Evolutionary conservation across 805 yeast species (phyloP), one percentile per base, ranked within the genome.

Genomic region (Komagataella pseudopastoris): DNA sequence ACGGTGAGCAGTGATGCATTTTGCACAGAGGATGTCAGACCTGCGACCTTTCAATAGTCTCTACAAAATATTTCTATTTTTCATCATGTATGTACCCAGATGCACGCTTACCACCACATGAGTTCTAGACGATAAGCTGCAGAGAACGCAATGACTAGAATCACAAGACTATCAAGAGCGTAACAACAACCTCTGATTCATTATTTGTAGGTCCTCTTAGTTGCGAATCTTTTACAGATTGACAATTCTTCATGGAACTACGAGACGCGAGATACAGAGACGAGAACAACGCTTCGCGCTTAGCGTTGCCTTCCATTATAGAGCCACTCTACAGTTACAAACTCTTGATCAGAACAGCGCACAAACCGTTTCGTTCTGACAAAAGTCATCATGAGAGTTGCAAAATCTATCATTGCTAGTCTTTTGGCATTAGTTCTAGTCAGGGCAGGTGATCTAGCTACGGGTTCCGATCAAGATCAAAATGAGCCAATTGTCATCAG

Each of bases 381-480:
- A 45, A 20, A 12, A 45, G 20, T 45, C 23, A 18, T n/a, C 23
- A 18, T 45, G 47, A 45, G 14, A 18, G 30, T 45, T 20, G 20
- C 47, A 18, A 45, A 20, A 18, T 45, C 47, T 30, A 30, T 30
- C 12, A 14, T 30, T 12, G 39, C 39, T 36, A 3, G 17, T 47
- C 22, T 48, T 16, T 10, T 8, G 44, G 43, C n/a, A 16, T 6
- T 45, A 16, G 36, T 23, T n/a, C 18, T 23, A 20, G 52, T 43
- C 3, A 43, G 17, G 36, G 51, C 47, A 24, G 54, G 16, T 5
- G 50, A 45, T 8, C 23, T 24, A 12, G 44, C 51, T 10, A 16
- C 46, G 56, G 55, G 22, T 55, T 55, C 49, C 47, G 53, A 10
- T 46, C 17, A 24, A 12, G 50, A 36, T 22, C 49, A 50, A 23